Percentiles rank a stretch among this genome's conserved stretches.
Conservation (phyloP, 2,329 filamentous ascomycete genomes). For the Fusarium virguliforme region DNA sequence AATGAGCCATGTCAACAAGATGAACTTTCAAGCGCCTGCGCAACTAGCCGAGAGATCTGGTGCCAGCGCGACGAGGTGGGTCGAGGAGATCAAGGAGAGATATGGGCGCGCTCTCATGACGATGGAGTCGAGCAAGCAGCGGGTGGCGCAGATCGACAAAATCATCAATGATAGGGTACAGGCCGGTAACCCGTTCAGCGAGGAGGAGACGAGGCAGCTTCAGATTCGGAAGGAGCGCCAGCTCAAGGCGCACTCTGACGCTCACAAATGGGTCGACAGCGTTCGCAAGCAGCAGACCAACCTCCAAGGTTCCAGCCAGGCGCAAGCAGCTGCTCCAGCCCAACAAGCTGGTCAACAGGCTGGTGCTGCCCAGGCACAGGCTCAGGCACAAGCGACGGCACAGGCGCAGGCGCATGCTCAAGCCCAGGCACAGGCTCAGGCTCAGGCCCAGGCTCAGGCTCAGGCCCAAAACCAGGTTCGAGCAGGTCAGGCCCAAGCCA, state of each 20-base stretch:
- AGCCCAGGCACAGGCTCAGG: conserved; percentile 38
- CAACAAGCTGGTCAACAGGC: conserved; percentile 42
- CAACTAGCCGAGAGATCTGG: conserved; percentile 61
- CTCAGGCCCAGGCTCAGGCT: conserved; percentile 36
- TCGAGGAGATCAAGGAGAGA: conserved; percentile 63
- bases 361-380: conserved; percentile 25
- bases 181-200: conserved; percentile 61
- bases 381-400: conserved; percentile 37
- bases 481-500: conserved; percentile 45
- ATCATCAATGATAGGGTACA: conserved; percentile 61
- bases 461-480: conserved; percentile 43
- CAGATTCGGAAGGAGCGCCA: conserved; percentile 62
- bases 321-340: conserved; percentile 46
- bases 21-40: conserved; percentile 64
- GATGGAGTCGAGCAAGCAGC: conserved; percentile 65
- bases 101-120: conserved; percentile 66
- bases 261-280: conserved; percentile 64
- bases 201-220: conserved; percentile 65
- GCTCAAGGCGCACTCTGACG: conserved; percentile 64
- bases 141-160: conserved; percentile 62
- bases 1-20: conserved; percentile 64
- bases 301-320: conserved; percentile 51
- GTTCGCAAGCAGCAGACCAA: conserved; percentile 64
- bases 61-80: conserved; percentile 65
- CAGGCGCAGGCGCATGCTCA: conserved; percentile 37